Evolutionary conservation across 176 grass and related monocot species (phyloP), one percentile per base, ranked within the genome.

Genomic region (Lolium perenne): DNA sequence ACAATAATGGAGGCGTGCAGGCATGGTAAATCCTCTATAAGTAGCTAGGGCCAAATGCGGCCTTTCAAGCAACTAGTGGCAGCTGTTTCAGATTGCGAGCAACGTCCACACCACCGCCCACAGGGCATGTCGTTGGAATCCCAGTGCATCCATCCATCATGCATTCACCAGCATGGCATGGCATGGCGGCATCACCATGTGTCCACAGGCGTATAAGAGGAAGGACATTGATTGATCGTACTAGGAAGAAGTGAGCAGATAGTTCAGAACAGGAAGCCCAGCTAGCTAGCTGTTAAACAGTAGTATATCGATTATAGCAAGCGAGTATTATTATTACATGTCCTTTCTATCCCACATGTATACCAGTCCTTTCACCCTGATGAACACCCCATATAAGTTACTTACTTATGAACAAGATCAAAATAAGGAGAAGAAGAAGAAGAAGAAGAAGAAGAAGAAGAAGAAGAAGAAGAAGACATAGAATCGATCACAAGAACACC

Each of bases 321-420:
- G 40, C 0, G 83, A 21, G 40, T 51, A 21, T 45, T 40, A 16
- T 80, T 59, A 69, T 71, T 83, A 87, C 89, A 83, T 79, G 40
- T 40, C 18, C 10, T 45, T 43, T 53, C 46, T 84, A 84, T 91
- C 53, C 29, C 62, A 40, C 45, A 81, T 64, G 54, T 56, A 56
- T 56, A 56, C 54, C 8, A 43, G 8, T 56, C 54, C 53, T 54
- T 54, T 54, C 14, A 77, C 66, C 72, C 12, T 66, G 32, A 46
- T 66, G 32, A 46, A 23, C 56, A 11, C 71, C 53, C 11, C 80
- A 81, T 91, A 76, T 80, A 85, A 88, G 55, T 82, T 82, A 90
- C 38, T 72, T 16, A 56, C 54, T 82, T 56, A 18, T 56, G 78
- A 73, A 82, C 77, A 79, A 51, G 56, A 29, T 77, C 17, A 65